Evolutionary conservation across 2,329 filamentous ascomycete species (phyloP).

Genomic region (Blastomyces silverae): DNA sequence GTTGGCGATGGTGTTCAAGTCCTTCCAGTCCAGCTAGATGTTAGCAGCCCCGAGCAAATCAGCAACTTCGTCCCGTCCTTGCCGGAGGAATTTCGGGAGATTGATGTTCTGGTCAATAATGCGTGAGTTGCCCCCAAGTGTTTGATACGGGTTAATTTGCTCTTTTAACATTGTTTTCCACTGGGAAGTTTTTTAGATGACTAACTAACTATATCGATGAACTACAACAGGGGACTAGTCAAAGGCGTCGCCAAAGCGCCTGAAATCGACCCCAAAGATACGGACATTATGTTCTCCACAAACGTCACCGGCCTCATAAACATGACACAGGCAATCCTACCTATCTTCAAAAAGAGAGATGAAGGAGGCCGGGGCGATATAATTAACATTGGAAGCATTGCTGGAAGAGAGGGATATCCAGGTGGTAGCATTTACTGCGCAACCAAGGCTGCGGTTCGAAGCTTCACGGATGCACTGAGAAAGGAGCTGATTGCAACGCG

Average conservation of each 20-base stretch:
- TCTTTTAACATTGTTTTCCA: neutral
- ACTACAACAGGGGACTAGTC: conserved; percentile 63
- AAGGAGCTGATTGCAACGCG: conserved; percentile 75
- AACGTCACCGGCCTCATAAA: conserved; percentile 94
- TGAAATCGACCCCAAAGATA: conserved; percentile 72
- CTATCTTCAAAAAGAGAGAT: conserved; percentile 63
- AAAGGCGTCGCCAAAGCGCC: conserved; percentile 82
- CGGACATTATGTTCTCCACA: conserved; percentile 80
- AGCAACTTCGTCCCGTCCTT: conserved; percentile 63
- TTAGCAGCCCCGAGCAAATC: conserved; percentile 72
- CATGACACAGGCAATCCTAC: conserved; percentile 87
- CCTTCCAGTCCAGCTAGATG: conserved; percentile 74
- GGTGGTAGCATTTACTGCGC: conserved; percentile 90
- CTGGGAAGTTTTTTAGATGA: neutral
- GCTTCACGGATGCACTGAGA: conserved; percentile 74
- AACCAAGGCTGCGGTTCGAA: conserved; percentile 80
- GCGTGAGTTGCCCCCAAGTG: conserved; percentile 56
- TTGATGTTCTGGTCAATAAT: conserved; percentile 92
- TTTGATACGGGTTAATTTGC: neutral
- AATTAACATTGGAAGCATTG: conserved; percentile 90
- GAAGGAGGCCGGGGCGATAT: conserved; percentile 81
- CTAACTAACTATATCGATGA: neutral
- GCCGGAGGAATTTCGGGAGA: conserved; percentile 73
- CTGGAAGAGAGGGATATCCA: conserved; percentile 77
- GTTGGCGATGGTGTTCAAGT: conserved; percentile 76